Evolutionary conservation across 129 eudicot species (phyloP), one percentile per base, ranked within the genome.

Genomic region (Gnaphalium uliginosum): DNA sequence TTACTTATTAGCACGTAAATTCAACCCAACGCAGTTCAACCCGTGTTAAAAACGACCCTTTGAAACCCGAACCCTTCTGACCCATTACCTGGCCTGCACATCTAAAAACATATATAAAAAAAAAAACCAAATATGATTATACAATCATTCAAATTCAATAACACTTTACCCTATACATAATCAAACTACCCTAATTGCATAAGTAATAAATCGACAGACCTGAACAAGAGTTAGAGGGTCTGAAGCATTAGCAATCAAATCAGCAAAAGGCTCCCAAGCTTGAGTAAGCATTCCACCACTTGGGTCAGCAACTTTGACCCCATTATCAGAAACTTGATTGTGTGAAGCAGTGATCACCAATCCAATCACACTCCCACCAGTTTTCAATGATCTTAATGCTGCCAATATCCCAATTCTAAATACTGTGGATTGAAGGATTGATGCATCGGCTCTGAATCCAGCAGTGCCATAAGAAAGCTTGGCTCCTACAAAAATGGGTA

Each of bases 281-380:
- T 90, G 96, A 54, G 92, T 71, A 65, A 93, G 79, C 96, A 93
- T 93, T 53, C 91, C 96, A n/a, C 98, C 98, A 5, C 79, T 76
- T 0, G 96, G 96, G 66, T 93, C 98, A 35, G 96, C 92, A 26
- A 93, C 77, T 64, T 93, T 93, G 85, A 93, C 84, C 7, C 98
- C 98, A 61, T 93, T 90, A 72, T 93, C 96, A 14, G 87, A 79
- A 10, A 83, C 91, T 62, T 90, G 57, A 57, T 93, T 93, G 68
- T 93, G 98, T 17, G 98, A 93, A 67, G 98, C 98, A 18, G 98
- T 93, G 88, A 93, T 90, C 98, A 93, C 86, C 77, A 93, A 81
- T 2, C 96, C 98, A 24, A 85, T 86, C 35, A 78, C 88, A 1
- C 89, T 67, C 27, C 80, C 77, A 17, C 76, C 76, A 8, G 88